phyloP scores from a whole-genome alignment of 805 yeast genomes.

The Hanseniaspora lindneri region DNA sequence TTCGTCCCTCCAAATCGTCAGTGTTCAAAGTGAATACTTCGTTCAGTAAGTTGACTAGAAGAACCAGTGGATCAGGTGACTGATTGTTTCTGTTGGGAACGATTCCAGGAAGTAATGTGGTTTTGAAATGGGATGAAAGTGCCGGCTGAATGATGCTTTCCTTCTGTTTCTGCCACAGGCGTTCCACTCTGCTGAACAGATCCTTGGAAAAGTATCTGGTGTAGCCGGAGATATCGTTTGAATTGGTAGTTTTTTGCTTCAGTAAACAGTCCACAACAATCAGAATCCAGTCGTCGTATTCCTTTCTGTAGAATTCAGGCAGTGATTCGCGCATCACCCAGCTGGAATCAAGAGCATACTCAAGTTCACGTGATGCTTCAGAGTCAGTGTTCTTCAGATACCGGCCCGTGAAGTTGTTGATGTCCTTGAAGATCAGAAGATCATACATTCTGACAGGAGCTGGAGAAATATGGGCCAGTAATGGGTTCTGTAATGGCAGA shows the following conservation, averaged over 20 bases:
- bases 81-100: slow-evolving; percentile 36
- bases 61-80: slow-evolving; percentile 65
- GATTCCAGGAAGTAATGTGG: slow-evolving; percentile 66
- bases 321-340: slow-evolving; percentile 75
- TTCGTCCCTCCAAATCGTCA: slow-evolving; percentile 58
- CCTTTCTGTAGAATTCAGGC: slow-evolving; percentile 64
- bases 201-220: slow-evolving; percentile 62
- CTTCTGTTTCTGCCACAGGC: slow-evolving; percentile 54
- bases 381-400: background rate
- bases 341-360: slow-evolving; percentile 35
- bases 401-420: slow-evolving; percentile 71
- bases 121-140: slow-evolving; percentile 50
- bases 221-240: slow-evolving; percentile 26
- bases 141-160: slow-evolving; percentile 61
- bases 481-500: background rate
- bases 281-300: slow-evolving; percentile 78
- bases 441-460: slow-evolving; percentile 56
- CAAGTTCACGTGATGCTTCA: slow-evolving; percentile 29
- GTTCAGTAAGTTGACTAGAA: slow-evolving; percentile 64
- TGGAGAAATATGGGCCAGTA: slow-evolving; percentile 20
- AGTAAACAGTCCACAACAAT: slow-evolving; percentile 62
- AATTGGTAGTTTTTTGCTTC: slow-evolving; percentile 36
- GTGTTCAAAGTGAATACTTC: slow-evolving; percentile 55
- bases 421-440: slow-evolving; percentile 64
- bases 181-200: slow-evolving; percentile 51